Evolutionary conservation across 148 eudicot genomes (phyloP).

Genomic region (Limonium bicolor): DNA sequence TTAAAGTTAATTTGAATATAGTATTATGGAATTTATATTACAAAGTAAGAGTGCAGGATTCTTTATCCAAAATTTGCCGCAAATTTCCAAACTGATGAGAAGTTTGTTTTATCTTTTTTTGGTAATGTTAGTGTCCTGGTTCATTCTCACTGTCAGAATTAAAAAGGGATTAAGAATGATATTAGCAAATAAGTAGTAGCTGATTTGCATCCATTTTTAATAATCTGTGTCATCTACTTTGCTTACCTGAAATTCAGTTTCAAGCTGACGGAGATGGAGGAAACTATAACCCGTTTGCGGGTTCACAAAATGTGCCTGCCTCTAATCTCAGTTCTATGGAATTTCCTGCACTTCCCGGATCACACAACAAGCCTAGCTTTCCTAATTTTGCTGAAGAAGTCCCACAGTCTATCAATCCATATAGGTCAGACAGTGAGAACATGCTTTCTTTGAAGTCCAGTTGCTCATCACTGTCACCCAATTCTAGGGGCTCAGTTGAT

Average conservation of each 20-base stretch:
- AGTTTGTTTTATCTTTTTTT: too few relatives aligned
- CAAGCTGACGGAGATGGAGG: constrained; percentile 87
- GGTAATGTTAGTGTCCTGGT: too few relatives aligned
- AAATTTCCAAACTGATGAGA: too few relatives aligned
- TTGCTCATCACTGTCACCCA: constrained; percentile 38
- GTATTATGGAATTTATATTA: too few relatives aligned
- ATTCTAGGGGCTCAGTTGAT: constrained; percentile 58
- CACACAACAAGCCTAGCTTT: constrained; percentile 34
- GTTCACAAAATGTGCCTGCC: constrained; percentile 49
- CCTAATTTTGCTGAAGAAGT: constrained; percentile 41
- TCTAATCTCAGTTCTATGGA: constrained; percentile 68
- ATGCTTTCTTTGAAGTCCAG: constrained; percentile 36
- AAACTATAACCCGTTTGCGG: constrained; percentile 42
- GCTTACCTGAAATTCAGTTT: constrained; percentile 33
- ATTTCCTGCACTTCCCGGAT: constrained; percentile 64
- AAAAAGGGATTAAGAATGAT: too few relatives aligned
- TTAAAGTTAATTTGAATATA: too few relatives aligned
- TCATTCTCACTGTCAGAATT: too few relatives aligned
- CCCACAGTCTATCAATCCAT: constrained; percentile 36
- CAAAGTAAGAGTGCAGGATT: too few relatives aligned
- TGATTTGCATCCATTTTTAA: too few relatives aligned
- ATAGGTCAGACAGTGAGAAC: constrained; percentile 45
- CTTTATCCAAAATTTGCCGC: too few relatives aligned
- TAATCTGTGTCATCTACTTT: too few relatives aligned
- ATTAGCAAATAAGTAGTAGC: too few relatives aligned